Evolutionary conservation across 148 eudicot genomes (phyloP), one percentile per base, ranked within the genome.

Genomic region (Bassia scoparia): DNA sequence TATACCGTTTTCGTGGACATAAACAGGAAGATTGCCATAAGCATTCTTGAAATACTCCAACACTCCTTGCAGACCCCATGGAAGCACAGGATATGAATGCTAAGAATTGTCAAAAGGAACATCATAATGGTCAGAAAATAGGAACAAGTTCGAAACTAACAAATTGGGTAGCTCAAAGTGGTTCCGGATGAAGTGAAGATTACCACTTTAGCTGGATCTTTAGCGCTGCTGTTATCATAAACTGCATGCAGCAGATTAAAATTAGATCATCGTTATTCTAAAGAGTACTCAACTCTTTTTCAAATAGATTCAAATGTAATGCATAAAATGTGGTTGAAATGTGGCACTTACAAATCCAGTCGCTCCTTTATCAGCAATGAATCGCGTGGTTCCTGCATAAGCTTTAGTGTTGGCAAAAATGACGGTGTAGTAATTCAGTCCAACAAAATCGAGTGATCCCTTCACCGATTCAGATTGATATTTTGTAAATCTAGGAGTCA

Each of bases 371-470:
- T 91, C 95, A 9, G 72, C 80, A 13, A 30, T 21, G 43, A 71
- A 70, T 84, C 90, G 58, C 86, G 79, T 50, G 29, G 72, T 35
- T 84, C 68, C 33, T 27, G 41, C 43, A 77, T 20, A 49, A 83
- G 84, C 54, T 33, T 55, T 76, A 46, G 68, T 82, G 88, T 80
- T 81, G 53, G 72, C 44, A 17, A 23, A 26, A 5, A 78, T 5
- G 21, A 80, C 68, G 16, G 60, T 10, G 63, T 91, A 87, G 54
- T 85, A 87, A 80, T 89, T 89, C 55, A 91, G 24, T 56, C 88
- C 97, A 23, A 89, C 33, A 44, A 91, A 91, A 70, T 91, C 93
- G 38, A 78, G 68, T 50, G 91, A 80, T 18, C 88, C 89, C 77
- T 87, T 89, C 7, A 91, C 78, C 15, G 14, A 14, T 3, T 29